Base-by-base conservation (phyloP, 306 rosid species). In the Ceratonia siliqua region DNA sequence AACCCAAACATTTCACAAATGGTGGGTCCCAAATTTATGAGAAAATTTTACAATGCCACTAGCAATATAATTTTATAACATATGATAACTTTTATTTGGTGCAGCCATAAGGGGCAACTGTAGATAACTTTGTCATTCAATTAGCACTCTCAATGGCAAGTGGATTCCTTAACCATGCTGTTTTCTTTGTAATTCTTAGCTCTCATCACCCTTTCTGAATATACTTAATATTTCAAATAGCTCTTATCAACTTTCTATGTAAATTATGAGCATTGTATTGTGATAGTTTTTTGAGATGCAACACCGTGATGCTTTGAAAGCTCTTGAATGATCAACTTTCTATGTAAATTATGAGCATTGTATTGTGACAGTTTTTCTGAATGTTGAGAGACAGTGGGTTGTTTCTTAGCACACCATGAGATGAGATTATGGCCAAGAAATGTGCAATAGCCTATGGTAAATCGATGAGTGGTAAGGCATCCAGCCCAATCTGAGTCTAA, bases 281-380 rank as follows among this genome's bases (percentile, higher is more conserved):
- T 77, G 71, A 58, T 93, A 93, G 98, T 91, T 93, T 78, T 93
- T 93, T 77, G 98, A 93, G 93, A 93, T 93, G 98, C 90, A 89
- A 82, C 96, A 87, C 24, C 73, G 70, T 59, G 94, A 91, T 77
- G 98, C 98, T 79, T 1, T 91, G 88, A 90, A 71, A 77, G 96
- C 98, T 72, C 86, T 93, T 68, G 98, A 91, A n/a, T n/a, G n/a
- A n/a, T n/a, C n/a, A n/a, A n/a, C n/a, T n/a, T n/a, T n/a, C n/a
- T n/a, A n/a, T n/a, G n/a, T n/a, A n/a, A n/a, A n/a, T n/a, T n/a
- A n/a, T n/a, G n/a, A n/a, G n/a, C n/a, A n/a, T n/a, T n/a, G n/a
- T n/a, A n/a, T n/a, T n/a, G n/a, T n/a, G n/a, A n/a, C n/a, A n/a
- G n/a, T n/a, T n/a, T n/a, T n/a, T n/a, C n/a, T n/a, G n/a, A n/a